phyloP scores from a whole-genome alignment of 2,329 filamentous ascomycete genomes.

The Hypoxylon sp. region DNA sequence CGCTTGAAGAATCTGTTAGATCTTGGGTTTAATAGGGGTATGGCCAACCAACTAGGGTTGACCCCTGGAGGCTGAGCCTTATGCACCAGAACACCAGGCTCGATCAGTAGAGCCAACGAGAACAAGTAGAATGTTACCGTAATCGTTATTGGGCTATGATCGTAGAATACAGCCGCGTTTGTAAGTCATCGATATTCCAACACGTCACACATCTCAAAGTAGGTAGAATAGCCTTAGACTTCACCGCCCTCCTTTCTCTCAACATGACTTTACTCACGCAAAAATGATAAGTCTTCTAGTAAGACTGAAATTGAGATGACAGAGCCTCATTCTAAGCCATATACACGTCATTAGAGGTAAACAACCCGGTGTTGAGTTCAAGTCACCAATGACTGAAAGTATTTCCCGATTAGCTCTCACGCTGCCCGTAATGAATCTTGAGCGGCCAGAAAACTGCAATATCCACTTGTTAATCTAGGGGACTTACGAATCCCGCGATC shows the following conservation, averaged over 20 bases:
- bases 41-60: constrained; percentile 11
- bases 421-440: constrained; percentile 5
- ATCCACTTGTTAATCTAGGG: constrained; percentile 9
- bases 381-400: constrained; percentile 17
- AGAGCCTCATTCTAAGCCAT: constrained; percentile 25
- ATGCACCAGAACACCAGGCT: constrained; percentile 1
- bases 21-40: constrained; percentile 23
- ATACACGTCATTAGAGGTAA: constrained; percentile 6
- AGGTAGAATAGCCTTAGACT: constrained; percentile 22
- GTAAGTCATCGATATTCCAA: constrained; percentile 14
- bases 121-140: constrained; percentile 7
- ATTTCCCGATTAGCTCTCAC: constrained; percentile 33
- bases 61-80: constrained; percentile 21
- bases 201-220: constrained; percentile 14
- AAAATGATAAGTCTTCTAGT: constrained; percentile 10
- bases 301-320: constrained; percentile 7
- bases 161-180: constrained; percentile 13
- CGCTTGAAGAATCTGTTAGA: constrained; percentile 7
- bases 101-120: constrained; percentile 24
- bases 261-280: constrained; percentile 5
- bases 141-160: constrained; percentile 22
- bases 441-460: constrained; percentile 21
- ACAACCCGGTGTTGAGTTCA: constrained; percentile 10
- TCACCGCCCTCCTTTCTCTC: constrained; percentile 34
- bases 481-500: constrained; percentile 18